Percentiles rank a stretch among this genome's conserved stretches.
Evolutionary conservation across 352 stramenopile species (phyloP).

Genomic region (Phytophthora parvispora): DNA sequence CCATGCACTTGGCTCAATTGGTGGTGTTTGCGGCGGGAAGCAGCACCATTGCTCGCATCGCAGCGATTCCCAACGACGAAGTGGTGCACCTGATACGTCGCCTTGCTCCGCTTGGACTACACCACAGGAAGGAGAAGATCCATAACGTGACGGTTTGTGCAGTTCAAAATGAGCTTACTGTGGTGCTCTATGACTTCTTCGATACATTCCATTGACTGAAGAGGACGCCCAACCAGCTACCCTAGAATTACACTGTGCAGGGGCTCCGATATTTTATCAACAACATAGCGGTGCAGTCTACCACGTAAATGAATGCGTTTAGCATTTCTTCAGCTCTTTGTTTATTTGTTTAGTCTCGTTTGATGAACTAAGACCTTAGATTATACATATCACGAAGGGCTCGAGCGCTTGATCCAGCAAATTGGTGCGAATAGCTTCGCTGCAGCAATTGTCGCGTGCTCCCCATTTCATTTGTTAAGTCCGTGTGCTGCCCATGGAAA

Average conservation of each 20-base stretch:
- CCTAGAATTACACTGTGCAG: too few species aligned
- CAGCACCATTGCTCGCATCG: neutral
- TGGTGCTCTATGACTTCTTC: constrained; percentile 33
- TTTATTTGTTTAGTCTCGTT: too few species aligned
- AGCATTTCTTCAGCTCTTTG: too few species aligned
- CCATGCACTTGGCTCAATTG: constrained; percentile 22
- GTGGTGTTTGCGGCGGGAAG: constrained; percentile 10
- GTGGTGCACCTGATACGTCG: constrained; percentile 4
- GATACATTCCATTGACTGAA: neutral
- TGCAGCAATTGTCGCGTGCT: constrained; percentile 11
- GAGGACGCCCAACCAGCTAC: neutral
- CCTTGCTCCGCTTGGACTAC: constrained; percentile 1
- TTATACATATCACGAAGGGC: constrained; percentile 27
- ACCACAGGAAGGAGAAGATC: neutral
- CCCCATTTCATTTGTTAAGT: neutral
- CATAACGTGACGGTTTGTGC: neutral
- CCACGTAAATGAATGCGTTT: too few species aligned
- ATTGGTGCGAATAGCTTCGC: constrained; percentile 16
- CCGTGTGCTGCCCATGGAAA: neutral
- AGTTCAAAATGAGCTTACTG: constrained; percentile 10
- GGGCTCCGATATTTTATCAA: too few species aligned
- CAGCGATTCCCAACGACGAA: neutral
- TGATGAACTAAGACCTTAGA: constrained; percentile 4
- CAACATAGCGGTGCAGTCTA: too few species aligned
- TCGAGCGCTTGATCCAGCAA: constrained; percentile 22